These are phyloP conservation scores for Chalciporus pseudorubinellus DNA, from an alignment of 768 basidiomycete species.

Conservation along the genomic window DNA sequence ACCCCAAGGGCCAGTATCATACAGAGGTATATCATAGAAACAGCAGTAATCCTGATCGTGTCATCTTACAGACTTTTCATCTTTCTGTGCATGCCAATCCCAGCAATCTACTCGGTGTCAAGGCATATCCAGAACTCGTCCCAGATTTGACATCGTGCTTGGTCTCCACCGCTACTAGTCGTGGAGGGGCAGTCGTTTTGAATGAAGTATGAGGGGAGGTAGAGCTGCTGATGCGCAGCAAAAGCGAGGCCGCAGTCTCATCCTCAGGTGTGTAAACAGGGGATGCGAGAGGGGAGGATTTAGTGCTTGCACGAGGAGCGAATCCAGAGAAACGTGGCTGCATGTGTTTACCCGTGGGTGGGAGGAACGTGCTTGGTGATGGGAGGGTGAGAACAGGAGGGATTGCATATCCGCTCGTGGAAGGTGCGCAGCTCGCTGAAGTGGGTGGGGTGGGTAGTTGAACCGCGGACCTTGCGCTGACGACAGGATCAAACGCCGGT, in stretches of 20 bases:
- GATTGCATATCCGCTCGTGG: constrained; percentile 28
- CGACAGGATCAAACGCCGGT: constrained; percentile 31
- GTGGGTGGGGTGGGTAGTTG: constrained; percentile 58
- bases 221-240: constrained; percentile 58
- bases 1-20: not conserved
- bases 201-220: constrained; percentile 15
- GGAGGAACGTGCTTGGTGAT: constrained; percentile 26
- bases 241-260: constrained; percentile 64
- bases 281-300: constrained; percentile 23
- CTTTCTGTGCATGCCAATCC: constrained; percentile 18
- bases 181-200: not conserved
- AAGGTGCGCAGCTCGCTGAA: constrained; percentile 50
- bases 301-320: constrained; percentile 15
- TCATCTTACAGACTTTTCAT: not conserved
- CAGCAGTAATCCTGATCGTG: not conserved
- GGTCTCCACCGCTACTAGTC: not conserved
- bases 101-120: constrained; percentile 27
- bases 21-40: not conserved
- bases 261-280: constrained; percentile 51
- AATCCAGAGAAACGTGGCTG: constrained; percentile 25
- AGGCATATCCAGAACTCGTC: constrained; percentile 7
- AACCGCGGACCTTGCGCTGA: constrained; percentile 7
- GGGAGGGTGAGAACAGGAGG: constrained; percentile 44
- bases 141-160: not conserved
- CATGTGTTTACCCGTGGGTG: constrained; percentile 9